Evolutionary conservation across 768 basidiomycete species (phyloP), one percentile per base, ranked within the genome.

Genomic region (Mycena leptocephala): DNA sequence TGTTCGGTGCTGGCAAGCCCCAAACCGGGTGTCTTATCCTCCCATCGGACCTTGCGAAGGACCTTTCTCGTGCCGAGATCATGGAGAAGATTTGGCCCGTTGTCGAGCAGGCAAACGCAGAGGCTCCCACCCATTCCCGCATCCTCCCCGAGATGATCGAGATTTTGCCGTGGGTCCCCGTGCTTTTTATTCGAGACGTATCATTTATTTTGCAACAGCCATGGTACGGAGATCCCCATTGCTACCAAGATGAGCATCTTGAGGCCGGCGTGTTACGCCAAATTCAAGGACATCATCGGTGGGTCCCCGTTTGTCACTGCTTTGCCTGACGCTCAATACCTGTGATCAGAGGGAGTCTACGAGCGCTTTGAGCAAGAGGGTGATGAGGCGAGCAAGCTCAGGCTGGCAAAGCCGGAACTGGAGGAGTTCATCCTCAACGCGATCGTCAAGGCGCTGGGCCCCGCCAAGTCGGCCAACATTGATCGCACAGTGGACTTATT

Each of bases 161-260:
- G 22, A 83, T 92, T 70, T 82, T 92, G 11, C 89, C 90, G 28
- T 83, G 74, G 62, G 85, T 82, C 32, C 39, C n/a, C 39, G 33
- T n/a, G 35, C 5, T 0, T 53, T 20, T 16, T 30, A 30, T 35
- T 20, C 9, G 58, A 5, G 32, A 33, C 22, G 22, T 18, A 5
- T 16, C 22, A 61, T 8, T 28, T 30, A 11, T 20, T 33, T 33
- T 33, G 9, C 41, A 9, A 51, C 30, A 81, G 82, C 13, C 81
- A 84, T 72, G 88, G 83, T 3, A 90, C 90, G 0, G 77, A 83
- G n/a, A 86, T 92, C 32, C 91, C 90, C 0, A 80, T 86, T 73
- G 89, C 91, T 3, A 88, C 89, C 71, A 92, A 92, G 80, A 86
- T 89, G 73, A 87, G 85, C 41, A 89, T 91, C 63, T 77, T 92